phyloP scores from a whole-genome alignment of 2,329 filamentous ascomycete genomes.

The Fusarium tricinctum region DNA sequence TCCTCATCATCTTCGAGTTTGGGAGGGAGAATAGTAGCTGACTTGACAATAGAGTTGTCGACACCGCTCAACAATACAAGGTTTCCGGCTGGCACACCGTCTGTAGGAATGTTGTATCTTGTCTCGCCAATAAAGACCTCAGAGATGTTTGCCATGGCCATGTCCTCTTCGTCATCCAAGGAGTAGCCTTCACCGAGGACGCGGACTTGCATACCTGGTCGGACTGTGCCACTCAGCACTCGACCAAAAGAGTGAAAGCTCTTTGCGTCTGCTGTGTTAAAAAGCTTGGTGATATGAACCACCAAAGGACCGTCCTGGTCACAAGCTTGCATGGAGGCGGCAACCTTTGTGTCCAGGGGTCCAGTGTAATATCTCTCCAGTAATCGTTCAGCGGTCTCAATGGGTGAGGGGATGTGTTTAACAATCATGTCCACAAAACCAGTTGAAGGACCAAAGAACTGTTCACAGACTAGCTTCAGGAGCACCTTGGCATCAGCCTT shows the following conservation, averaged over 20 bases:
- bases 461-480: constrained; percentile 89
- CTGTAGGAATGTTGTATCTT: constrained; percentile 90
- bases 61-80: constrained; percentile 92
- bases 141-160: constrained; percentile 86
- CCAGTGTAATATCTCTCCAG: constrained; percentile 93
- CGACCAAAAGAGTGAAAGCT: constrained; percentile 91
- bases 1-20: constrained; percentile 89
- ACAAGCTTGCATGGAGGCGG: constrained; percentile 83
- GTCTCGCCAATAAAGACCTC: constrained; percentile 93
- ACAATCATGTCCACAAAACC: constrained; percentile 98
- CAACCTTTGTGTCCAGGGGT: constrained; percentile 84
- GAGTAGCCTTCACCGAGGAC: constrained; percentile 97
- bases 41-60: constrained; percentile 98
- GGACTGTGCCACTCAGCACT: constrained; percentile 91
- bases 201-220: constrained; percentile 84
- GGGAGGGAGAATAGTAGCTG: constrained; percentile 87
- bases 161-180: constrained; percentile 97
- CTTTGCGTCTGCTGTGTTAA: constrained; percentile 91
- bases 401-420: constrained; percentile 88
- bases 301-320: constrained; percentile 91
- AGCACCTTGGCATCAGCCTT: constrained; percentile 90
- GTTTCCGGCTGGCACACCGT: constrained; percentile 93
- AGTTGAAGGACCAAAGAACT: constrained; percentile 91
- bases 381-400: constrained; percentile 80
- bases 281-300: constrained; percentile 93